A percentile compares a stretch with the other conserved stretches of the same genome.
These are phyloP conservation scores for Hysterium pulicare DNA, from an alignment of 2,329 filamentous ascomycete genomes.

Conservation along the genomic window DNA sequence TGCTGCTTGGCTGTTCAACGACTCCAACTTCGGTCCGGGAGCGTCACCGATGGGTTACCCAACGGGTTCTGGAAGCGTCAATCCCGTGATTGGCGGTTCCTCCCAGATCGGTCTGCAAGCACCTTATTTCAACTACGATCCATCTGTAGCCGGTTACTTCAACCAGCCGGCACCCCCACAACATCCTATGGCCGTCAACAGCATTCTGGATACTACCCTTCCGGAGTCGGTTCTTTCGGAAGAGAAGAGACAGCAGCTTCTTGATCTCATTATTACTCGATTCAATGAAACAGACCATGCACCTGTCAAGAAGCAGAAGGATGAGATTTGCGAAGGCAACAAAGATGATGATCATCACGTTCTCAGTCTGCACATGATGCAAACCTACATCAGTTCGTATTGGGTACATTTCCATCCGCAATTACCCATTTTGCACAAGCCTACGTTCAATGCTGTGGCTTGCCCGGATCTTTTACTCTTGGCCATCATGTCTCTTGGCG, in stretches of 20 bases:
- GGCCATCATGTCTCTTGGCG: constrained; percentile 88
- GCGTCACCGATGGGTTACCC: constrained; percentile 38
- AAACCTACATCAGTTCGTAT: constrained; percentile 82
- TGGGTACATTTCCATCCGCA: constrained; percentile 95
- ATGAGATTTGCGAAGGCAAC: constrained; percentile 74
- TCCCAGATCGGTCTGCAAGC: constrained; percentile 45
- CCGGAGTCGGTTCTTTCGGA: constrained; percentile 81
- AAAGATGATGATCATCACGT: constrained; percentile 60
- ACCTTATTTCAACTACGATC: constrained; percentile 51
- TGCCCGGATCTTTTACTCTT: constrained; percentile 82
- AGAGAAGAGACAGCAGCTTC: constrained; percentile 78
- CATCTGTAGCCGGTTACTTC: constrained; percentile 47
- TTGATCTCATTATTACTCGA: constrained; percentile 74
- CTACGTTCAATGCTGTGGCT: constrained; percentile 84
- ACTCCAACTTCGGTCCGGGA: constrained; percentile 48
- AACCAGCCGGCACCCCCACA: constrained; percentile 55
- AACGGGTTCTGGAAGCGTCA: constrained; percentile 13
- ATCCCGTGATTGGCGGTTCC: constrained; percentile 37
- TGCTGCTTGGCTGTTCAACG: constrained; percentile 79
- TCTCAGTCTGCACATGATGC: constrained; percentile 90
- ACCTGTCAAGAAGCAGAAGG: constrained; percentile 70
- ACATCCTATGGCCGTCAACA: constrained; percentile 87
- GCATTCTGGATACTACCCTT: constrained; percentile 73
- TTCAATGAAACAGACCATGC: constrained; percentile 80
- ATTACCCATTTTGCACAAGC: constrained; percentile 88